phyloP scores from a whole-genome alignment of 208 protist genomes.

The Crithidia mellificae region DNA sequence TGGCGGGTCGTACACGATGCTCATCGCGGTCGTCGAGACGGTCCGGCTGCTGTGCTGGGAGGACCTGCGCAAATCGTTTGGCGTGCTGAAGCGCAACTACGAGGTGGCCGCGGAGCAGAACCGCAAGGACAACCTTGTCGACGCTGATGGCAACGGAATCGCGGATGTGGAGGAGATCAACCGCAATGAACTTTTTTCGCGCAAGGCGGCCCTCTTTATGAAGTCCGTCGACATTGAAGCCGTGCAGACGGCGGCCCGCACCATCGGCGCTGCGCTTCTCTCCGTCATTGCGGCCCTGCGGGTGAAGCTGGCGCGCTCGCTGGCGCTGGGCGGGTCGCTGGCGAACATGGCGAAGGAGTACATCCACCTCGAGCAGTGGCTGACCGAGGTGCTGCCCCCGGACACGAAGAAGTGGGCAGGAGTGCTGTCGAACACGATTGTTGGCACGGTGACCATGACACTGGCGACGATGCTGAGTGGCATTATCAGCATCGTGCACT shows the following conservation, averaged over 20 bases:
- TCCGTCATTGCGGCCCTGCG: slow-evolving; percentile 69
- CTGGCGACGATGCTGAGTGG: slow-evolving; percentile 42
- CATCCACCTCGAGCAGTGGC: slow-evolving; percentile 42
- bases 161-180: slow-evolving; percentile 52
- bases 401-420: slow-evolving; percentile 61
- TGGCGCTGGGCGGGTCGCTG: slow-evolving; percentile 67
- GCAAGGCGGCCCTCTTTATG: slow-evolving; percentile 58
- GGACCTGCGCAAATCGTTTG: slow-evolving; percentile 41
- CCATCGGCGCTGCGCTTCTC: slow-evolving; percentile 47
- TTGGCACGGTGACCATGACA: slow-evolving; percentile 36
- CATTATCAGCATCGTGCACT: slow-evolving; percentile 60
- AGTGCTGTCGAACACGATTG: slow-evolving; percentile 33
- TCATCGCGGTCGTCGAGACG: slow-evolving; percentile 74
- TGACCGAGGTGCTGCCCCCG: slow-evolving; percentile 53
- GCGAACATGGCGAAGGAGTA: slow-evolving; percentile 47
- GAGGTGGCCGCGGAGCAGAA: slow-evolving; percentile 48
- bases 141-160: slow-evolving; percentile 54
- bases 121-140: slow-evolving; percentile 54
- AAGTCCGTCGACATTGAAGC: slow-evolving; percentile 61
- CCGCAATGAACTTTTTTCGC: slow-evolving; percentile 48
- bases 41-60: slow-evolving; percentile 75
- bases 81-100: slow-evolving; percentile 70
- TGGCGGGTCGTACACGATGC: slow-evolving; percentile 72
- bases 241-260: slow-evolving; percentile 41
- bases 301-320: slow-evolving; percentile 46